Base-by-base conservation (phyloP, 2,329 filamentous ascomycete species). In the Sclerotinia nivalis region DNA sequence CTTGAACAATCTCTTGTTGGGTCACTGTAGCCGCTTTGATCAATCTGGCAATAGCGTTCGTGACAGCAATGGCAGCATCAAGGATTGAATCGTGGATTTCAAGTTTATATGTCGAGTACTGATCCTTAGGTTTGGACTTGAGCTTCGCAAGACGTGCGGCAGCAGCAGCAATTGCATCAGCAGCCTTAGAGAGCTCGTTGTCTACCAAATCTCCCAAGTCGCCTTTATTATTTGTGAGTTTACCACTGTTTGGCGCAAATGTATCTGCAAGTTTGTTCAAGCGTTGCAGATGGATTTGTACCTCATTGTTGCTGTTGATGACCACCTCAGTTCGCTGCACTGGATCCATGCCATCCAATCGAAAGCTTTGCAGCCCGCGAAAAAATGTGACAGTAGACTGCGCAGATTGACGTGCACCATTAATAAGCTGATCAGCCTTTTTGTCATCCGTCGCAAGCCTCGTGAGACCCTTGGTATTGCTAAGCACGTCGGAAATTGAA, bases 311-410 rank as follows among this genome's bases (percentile, higher is more conserved):
- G 84, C 92, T 95, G 82, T 96, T 96, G 83, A 99, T 96, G 69
- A 99, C 95, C 47, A 98, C 93, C 73, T 98, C 95, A 3, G 93
- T 96, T 88, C 97, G 97, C 80, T 97, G 92, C 73, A 96, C 85
- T 20, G 93, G 88, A 74, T 97, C 94, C 80, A 98, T 88, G 69
- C 92, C 93, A 77, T 97, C 94, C 20, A 99, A 85, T 15, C 96
- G 89, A 85, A 97, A 97, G 74, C 94, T 97, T 82, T 96, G 93
- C 31, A 99, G 87, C 69, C 91, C 90, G 62, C 95, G 92, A 89
- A 99, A 97, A 85, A 98, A 98, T 78, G 93, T 92, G 73, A 97
- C 93, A 0, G 94, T 94, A 0, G 93, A 91, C 74, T 91, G 87
- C 1, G 96, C 96, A 40, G 95, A 93, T 76, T 93, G 89, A 31